These are phyloP conservation scores for Amanita muscaria DNA, from an alignment of 768 basidiomycete species.

Conservation along the genomic window DNA sequence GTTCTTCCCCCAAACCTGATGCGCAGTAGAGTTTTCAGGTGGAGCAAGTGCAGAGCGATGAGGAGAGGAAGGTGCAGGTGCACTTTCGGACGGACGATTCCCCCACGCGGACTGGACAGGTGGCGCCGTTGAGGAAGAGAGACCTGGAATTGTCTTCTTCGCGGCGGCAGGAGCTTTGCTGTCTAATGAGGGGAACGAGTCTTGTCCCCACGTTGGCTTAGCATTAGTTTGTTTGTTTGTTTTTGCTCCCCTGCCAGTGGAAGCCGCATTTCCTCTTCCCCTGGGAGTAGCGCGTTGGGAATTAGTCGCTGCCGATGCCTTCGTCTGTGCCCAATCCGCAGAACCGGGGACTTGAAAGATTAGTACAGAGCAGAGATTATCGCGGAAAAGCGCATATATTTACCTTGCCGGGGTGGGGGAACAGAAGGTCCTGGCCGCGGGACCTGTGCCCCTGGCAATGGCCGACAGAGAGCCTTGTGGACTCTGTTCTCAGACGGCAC, in stretches of 20 bases:
- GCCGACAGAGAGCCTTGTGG: not conserved
- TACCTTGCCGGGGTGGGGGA: not conserved
- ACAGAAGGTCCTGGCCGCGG: not conserved
- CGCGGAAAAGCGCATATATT: too few species aligned
- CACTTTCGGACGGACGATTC: not conserved
- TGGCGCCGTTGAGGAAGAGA: not conserved
- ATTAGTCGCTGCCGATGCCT: not conserved
- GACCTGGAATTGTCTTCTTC: not conserved
- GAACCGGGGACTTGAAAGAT: not conserved
- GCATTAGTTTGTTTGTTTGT: not conserved
- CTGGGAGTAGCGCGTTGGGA: not conserved
- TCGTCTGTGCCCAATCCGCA: not conserved
- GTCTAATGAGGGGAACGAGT: not conserved
- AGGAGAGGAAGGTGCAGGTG: not conserved
- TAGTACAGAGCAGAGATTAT: not conserved
- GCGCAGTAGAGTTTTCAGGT: not conserved
- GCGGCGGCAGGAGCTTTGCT: not conserved
- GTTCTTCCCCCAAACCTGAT: too few species aligned
- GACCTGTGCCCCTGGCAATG: not conserved
- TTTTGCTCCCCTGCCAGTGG: not conserved
- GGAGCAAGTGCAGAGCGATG: too few species aligned
- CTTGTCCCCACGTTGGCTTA: not conserved
- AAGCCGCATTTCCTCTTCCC: not conserved
- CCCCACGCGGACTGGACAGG: not conserved
- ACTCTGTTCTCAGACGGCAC: not conserved